Evolutionary conservation across 1,284 basidiomycete genomes (phyloP).

Genomic region (Pyrrhoderma noxium): DNA sequence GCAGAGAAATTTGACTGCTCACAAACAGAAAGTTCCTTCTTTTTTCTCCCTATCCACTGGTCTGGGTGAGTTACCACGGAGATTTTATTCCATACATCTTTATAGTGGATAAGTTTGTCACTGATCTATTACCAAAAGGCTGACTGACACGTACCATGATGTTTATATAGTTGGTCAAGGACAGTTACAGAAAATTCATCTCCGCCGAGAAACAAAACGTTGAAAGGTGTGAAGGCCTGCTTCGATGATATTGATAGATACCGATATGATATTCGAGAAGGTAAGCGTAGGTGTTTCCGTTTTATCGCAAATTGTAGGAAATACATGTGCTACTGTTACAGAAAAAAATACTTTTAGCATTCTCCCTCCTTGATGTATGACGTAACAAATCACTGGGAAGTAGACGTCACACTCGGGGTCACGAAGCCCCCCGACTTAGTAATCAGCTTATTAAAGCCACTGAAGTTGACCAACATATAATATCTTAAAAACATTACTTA

Average conservation of each 20-base stretch:
- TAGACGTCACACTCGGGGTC: no score
- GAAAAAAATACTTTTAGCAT: no score
- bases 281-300: no score
- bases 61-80: slow-evolving; percentile 58
- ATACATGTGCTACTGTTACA: no score
- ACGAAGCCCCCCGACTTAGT: no score
- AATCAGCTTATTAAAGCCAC: no score
- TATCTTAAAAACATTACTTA: no score
- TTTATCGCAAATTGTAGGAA: no score
- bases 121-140: slow-evolving; percentile 13
- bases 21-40: slow-evolving; percentile 47
- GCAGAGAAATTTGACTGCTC: slow-evolving; percentile 22
- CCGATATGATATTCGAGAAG: no score
- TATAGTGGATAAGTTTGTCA: not conserved
- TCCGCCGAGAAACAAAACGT: slow-evolving; percentile 64
- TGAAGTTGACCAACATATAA: no score
- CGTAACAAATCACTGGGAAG: no score
- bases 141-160: slow-evolving; percentile 34
- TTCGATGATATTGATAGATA: not conserved
- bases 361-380: no score
- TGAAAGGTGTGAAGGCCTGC: slow-evolving; percentile 28
- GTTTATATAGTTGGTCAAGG: slow-evolving; percentile 43
- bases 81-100: slow-evolving; percentile 58
- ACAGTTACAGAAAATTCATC: slow-evolving; percentile 66
- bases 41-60: slow-evolving; percentile 42